Percentiles rank a stretch among this genome's conserved stretches.
phyloP scores from a whole-genome alignment of 305 asterid genomes.

The Stenogyne calaminthoides region DNA sequence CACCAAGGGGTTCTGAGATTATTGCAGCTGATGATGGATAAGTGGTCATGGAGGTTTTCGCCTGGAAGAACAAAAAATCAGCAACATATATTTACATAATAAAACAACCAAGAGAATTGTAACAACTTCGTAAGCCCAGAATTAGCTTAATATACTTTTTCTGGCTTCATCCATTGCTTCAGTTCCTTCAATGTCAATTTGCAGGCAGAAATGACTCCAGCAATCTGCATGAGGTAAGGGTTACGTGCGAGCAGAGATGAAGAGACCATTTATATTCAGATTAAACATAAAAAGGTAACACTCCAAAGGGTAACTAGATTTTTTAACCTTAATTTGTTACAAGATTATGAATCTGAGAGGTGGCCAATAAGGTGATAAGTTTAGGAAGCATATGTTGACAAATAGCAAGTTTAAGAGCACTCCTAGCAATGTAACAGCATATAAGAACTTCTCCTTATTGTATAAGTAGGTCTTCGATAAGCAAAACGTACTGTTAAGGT shows the following conservation, averaged over 20 bases:
- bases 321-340: neutral
- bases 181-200: slow-evolving; percentile 57
- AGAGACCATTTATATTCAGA: neutral
- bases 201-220: slow-evolving; percentile 50
- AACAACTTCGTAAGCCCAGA: neutral
- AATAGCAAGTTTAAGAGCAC: neutral
- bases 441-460: slow-evolving; percentile 1
- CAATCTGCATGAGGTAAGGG: slow-evolving; percentile 43
- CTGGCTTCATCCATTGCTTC: slow-evolving; percentile 70
- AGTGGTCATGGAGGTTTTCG: slow-evolving; percentile 56
- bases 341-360: neutral
- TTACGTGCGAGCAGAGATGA: slow-evolving; percentile 16
- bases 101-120: slow-evolving; percentile 3
- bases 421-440: neutral
- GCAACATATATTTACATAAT: neutral
- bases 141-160: slow-evolving; percentile 47
- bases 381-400: neutral
- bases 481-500: neutral
- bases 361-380: slow-evolving; percentile 3
- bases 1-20: slow-evolving; percentile 88
- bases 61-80: slow-evolving; percentile 48
- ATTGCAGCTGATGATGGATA: slow-evolving; percentile 86
- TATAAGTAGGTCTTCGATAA: neutral
- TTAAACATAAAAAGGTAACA: slow-evolving; percentile 2
- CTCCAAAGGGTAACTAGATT: neutral